phyloP scores from a whole-genome alignment of 768 basidiomycete species.

The Mycena polygramma region DNA sequence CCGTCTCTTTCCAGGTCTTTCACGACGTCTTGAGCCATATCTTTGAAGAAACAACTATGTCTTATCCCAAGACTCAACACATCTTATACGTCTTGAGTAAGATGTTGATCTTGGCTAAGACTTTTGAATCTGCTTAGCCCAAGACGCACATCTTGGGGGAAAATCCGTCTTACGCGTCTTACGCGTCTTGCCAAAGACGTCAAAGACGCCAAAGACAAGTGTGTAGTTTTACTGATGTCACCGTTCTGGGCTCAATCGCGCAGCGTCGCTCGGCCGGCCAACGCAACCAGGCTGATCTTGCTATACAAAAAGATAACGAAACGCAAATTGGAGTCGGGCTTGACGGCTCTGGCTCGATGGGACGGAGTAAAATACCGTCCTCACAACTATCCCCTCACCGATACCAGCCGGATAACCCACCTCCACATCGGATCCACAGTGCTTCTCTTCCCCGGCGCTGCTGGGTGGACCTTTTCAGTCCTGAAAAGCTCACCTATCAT shows the following conservation, averaged over 20 bases:
- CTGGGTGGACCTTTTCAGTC: conserved; percentile 20
- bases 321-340: neutral
- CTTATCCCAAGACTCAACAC: neutral
- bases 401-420: neutral
- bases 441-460: conserved; percentile 13
- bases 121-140: conserved; percentile 12
- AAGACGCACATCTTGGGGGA: conserved; percentile 3
- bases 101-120: conserved; percentile 6
- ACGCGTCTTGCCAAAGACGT: too few species aligned
- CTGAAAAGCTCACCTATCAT: conserved; percentile 10
- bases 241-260: neutral
- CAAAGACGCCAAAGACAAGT: conserved; percentile 16
- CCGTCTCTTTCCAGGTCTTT: neutral
- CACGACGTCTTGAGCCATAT: neutral
- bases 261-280: neutral
- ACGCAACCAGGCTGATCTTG: neutral
- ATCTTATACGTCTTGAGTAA: conserved; percentile 8
- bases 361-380: conserved; percentile 16
- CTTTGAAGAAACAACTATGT: neutral
- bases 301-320: neutral
- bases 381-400: neutral
- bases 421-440: conserved; percentile 8
- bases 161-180: conserved; percentile 2
- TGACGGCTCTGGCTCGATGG: conserved; percentile 9
- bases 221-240: conserved; percentile 16